Conservation (phyloP, 2,329 filamentous ascomycete genomes). For the Epichloe gansuensis region DNA sequence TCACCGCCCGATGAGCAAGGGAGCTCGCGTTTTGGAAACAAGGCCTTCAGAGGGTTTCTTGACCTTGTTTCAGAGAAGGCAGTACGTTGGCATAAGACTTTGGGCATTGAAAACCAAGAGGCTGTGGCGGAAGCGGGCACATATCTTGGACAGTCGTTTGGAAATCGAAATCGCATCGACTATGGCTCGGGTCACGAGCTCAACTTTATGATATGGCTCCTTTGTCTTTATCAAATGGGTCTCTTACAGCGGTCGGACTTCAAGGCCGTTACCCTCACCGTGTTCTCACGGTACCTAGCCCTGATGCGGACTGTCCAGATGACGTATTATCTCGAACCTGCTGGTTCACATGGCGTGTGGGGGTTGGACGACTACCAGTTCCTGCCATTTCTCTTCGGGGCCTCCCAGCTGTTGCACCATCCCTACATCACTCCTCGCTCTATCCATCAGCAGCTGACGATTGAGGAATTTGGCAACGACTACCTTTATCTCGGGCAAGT, state of each 20-base stretch:
- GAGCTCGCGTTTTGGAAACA: slow-evolving; percentile 90
- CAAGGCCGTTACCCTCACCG: slow-evolving; percentile 57
- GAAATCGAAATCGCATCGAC: slow-evolving; percentile 78
- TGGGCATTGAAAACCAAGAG: slow-evolving; percentile 38
- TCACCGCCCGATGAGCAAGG: slow-evolving; percentile 76
- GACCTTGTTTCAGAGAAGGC: slow-evolving; percentile 50
- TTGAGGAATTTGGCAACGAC: slow-evolving; percentile 76
- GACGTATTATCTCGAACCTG: slow-evolving; percentile 93
- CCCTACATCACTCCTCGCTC: slow-evolving; percentile 64
- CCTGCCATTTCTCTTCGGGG: slow-evolving; percentile 87
- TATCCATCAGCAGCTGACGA: slow-evolving; percentile 77
- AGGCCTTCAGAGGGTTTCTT: slow-evolving; percentile 73
- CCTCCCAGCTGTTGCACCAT: slow-evolving; percentile 78
- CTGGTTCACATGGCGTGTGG: slow-evolving; percentile 96
- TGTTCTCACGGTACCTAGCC: slow-evolving; percentile 72
- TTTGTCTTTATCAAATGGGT: slow-evolving; percentile 77
- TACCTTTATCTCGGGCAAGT: slow-evolving; percentile 92
- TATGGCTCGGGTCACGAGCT: slow-evolving; percentile 96
- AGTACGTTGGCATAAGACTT: slow-evolving; percentile 48
- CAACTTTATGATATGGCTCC: slow-evolving; percentile 91
- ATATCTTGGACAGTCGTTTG: slow-evolving; percentile 76
- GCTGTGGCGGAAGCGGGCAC: slow-evolving; percentile 61
- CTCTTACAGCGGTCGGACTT: slow-evolving; percentile 56
- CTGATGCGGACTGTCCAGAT: slow-evolving; percentile 83
- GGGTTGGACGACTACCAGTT: slow-evolving; percentile 97